Evolutionary conservation across 2,329 filamentous ascomycete species (phyloP).

Genomic region (Talaromyces sp.): DNA sequence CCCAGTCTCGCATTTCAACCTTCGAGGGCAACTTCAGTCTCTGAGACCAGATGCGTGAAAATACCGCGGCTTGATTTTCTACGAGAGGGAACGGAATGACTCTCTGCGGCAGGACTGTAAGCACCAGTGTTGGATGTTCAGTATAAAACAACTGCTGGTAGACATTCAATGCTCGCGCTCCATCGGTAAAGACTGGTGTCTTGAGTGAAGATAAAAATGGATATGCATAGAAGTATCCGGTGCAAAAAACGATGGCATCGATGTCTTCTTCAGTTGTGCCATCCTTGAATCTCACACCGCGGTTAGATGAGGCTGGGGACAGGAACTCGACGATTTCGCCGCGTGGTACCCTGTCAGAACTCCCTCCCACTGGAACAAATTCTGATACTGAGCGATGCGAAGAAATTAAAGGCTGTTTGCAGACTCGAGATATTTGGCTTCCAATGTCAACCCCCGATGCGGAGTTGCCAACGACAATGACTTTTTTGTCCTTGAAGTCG

Average conservation of each 20-base stretch:
- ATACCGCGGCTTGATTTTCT: slow-evolving; percentile 71
- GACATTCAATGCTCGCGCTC: slow-evolving; percentile 63
- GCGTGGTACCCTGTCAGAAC: slow-evolving; percentile 52
- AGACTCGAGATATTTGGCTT: slow-evolving; percentile 63
- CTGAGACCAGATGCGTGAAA: slow-evolving; percentile 73
- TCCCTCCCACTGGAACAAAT: slow-evolving; percentile 29
- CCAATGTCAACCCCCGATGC: slow-evolving; percentile 82
- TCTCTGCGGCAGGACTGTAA: slow-evolving; percentile 69
- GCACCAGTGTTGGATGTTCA: slow-evolving; percentile 69
- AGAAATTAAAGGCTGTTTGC: slow-evolving; percentile 58
- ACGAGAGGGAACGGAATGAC: slow-evolving; percentile 80
- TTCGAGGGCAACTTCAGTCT: slow-evolving; percentile 59
- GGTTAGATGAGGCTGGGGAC: slow-evolving; percentile 47
- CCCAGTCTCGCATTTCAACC: slow-evolving; percentile 66
- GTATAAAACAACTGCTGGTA: slow-evolving; percentile 79
- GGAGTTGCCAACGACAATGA: slow-evolving; percentile 77
- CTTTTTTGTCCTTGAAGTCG: slow-evolving; percentile 62
- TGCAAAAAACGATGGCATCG: slow-evolving; percentile 78
- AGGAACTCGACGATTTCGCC: slow-evolving; percentile 51
- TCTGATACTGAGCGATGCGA: slow-evolving; percentile 52
- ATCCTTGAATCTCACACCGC: slow-evolving; percentile 62
- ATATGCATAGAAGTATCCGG: slow-evolving; percentile 80
- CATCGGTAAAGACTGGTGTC: slow-evolving; percentile 60
- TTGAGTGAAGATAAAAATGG: slow-evolving; percentile 59
- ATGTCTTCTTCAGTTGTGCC: slow-evolving; percentile 61